Base-by-base conservation (phyloP, 1,284 basidiomycete genomes). In the Somion occarium region DNA sequence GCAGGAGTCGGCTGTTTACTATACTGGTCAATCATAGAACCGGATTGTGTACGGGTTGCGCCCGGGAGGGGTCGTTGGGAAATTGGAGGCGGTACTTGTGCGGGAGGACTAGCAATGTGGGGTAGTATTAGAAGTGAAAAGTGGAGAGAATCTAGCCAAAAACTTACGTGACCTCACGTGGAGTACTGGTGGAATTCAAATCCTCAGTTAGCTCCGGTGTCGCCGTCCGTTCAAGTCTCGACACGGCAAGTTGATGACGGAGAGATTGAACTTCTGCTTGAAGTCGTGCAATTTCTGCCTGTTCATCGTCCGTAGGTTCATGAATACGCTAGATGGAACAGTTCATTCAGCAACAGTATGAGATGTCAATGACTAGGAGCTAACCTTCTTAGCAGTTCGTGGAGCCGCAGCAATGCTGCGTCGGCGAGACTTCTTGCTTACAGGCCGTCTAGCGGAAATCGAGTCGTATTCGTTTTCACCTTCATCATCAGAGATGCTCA, bases 1-100 rank as follows among this genome's bases (percentile, higher is more conserved):
- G 74, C 74, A 45, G 76, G 77, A 2, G 76, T 79, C 5, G 76
- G 76, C 20, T 68, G 74, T 57, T 73, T 75, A 63, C 73, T 78
- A 19, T 75, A 47, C 30, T 69, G 59, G 37, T 73, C 69, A 48
- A 79, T 78, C 44, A 70, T 61, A 3, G 78, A 75, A 3, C 77
- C 76, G 9, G 76, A 77, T 48, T 69, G 64, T 3, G 76, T 78
- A 34, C 74, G 71, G 7, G 58, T 67, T 26, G 74, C 57, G n/a
- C n/a, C n/a, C 15, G 30, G 30, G 30, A 34, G 30, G 46, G 48
- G 25, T 55, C 51, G 26, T 12, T 38, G 43, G 22, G 54, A n/a
- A 11, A 41, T 1, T 22, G 38, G 23, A 7, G 9, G 5, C 20
- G 37, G 13, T 19, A 45, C 30, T 34, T 51, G 25, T 27, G n/a